Evolutionary conservation across 495 filamentous ascomycete species (phyloP).

Genomic region (Penicillium simplicissimum): DNA sequence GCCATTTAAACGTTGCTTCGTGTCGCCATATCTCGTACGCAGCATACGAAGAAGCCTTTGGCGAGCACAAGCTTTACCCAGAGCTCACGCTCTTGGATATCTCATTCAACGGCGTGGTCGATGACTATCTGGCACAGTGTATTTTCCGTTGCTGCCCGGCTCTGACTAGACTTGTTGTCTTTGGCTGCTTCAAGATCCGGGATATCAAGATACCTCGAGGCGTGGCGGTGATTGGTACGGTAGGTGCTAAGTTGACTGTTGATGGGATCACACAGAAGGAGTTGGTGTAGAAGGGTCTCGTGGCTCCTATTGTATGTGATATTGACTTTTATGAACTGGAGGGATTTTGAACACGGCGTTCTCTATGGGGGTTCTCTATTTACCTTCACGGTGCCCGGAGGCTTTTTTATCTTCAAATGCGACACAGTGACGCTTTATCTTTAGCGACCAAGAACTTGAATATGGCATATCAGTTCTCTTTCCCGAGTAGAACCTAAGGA

Average conservation of each 20-base stretch:
- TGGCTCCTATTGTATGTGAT: not conserved
- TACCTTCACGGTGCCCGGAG: not conserved
- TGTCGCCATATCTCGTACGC: conserved; percentile 73
- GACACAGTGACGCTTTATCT: not conserved
- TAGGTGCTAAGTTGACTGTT: conserved; percentile 43
- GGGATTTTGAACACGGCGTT: not conserved
- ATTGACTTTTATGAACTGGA: not conserved
- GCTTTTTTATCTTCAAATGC: not conserved
- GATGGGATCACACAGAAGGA: conserved; percentile 43
- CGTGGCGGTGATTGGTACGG: conserved; percentile 69
- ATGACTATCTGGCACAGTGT: conserved; percentile 69
- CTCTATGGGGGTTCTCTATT: not conserved
- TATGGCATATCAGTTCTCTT: not conserved
- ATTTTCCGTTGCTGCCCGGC: conserved; percentile 76
- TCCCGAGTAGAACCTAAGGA: not conserved
- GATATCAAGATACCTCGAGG: conserved; percentile 70
- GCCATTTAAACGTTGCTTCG: conserved; percentile 68
- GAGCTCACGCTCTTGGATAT: conserved; percentile 70
- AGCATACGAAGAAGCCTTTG: conserved; percentile 72
- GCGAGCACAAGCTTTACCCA: conserved; percentile 58
- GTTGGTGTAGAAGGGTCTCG: conserved; percentile 11
- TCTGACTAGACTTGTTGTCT: conserved; percentile 72
- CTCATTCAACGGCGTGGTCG: conserved; percentile 72
- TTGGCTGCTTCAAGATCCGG: conserved; percentile 77
- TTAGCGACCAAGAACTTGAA: not conserved